Evolutionary conservation across 495 filamentous ascomycete genomes (phyloP).

Genomic region (Daldinia vernicosa): DNA sequence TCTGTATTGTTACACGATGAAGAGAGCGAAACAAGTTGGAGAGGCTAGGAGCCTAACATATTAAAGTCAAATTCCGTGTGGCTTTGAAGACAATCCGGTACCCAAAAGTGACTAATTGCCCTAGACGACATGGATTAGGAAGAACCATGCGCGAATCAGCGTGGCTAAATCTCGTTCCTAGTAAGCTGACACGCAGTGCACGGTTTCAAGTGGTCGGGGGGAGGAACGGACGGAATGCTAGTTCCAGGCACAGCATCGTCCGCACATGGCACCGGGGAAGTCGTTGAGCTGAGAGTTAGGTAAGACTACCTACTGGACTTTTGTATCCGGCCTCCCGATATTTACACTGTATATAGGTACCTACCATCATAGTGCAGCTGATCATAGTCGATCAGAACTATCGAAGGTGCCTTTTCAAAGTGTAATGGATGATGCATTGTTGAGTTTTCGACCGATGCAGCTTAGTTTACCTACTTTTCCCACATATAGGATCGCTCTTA

Average conservation of each 20-base stretch:
- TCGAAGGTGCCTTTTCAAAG: background rate
- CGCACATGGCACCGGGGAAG: background rate
- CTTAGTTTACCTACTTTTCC: background rate
- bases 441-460: background rate
- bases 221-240: background rate
- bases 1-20: background rate
- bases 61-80: background rate
- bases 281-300: slow-evolving; percentile 2
- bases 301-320: slow-evolving; percentile 4
- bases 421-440: background rate
- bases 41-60: background rate
- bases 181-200: slow-evolving; percentile 3
- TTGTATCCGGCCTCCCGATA: background rate
- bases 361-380: background rate
- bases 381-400: background rate
- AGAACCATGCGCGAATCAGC: background rate
- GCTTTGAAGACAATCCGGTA: background rate
- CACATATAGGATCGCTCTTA: background rate
- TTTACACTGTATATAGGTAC: background rate
- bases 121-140: background rate
- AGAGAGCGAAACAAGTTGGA: background rate
- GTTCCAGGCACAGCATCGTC: background rate
- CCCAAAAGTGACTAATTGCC: background rate
- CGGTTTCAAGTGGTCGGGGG: slow-evolving; percentile 5
- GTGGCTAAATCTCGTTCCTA: slow-evolving; percentile 2